Percentiles rank a stretch among this genome's conserved stretches.
Conservation (phyloP, 2,329 filamentous ascomycete species). For the Xylariaceae sp. region DNA sequence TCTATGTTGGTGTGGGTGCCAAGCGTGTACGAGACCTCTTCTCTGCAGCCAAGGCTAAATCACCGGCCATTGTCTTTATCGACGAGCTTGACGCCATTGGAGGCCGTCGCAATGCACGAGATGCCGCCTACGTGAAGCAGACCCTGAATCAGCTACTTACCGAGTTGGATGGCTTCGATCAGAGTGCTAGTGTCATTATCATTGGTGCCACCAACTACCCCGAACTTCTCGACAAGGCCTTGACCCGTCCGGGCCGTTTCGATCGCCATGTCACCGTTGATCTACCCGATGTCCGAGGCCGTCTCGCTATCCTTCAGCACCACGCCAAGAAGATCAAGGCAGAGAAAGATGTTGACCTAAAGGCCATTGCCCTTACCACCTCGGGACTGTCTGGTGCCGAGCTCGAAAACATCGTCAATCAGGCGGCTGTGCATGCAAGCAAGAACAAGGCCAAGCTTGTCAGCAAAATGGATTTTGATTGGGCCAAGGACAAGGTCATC, state of each 20-base stretch:
- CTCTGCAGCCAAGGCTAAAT: conserved; percentile 73
- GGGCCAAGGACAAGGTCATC: conserved; percentile 96
- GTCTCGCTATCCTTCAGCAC: conserved; percentile 87
- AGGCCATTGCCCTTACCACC: conserved; percentile 79
- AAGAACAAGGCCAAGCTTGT: conserved; percentile 76
- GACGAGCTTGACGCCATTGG: conserved; percentile 94
- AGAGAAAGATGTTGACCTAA: conserved; percentile 73
- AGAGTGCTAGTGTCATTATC: conserved; percentile 91
- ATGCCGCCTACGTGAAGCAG: conserved; percentile 94
- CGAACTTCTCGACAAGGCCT: conserved; percentile 86
- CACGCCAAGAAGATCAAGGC: conserved; percentile 90
- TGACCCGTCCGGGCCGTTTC: conserved; percentile 91
- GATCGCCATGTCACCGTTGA: conserved; percentile 88
- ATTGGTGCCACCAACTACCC: conserved; percentile 96
- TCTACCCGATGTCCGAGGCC: conserved; percentile 87
- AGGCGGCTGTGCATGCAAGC: conserved; percentile 91
- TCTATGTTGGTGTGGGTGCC: conserved; percentile 94
- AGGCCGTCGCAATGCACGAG: conserved; percentile 85
- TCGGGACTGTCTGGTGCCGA: conserved; percentile 93
- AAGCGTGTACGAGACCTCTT: conserved; percentile 97
- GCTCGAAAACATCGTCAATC: conserved; percentile 93
- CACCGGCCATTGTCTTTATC: conserved; percentile 91
- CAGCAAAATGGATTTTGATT: conserved; percentile 78
- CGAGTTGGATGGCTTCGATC: conserved; percentile 94
- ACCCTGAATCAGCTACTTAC: conserved; percentile 96